phyloP scores from a whole-genome alignment of 805 yeast genomes.

The Myxozyma mucilagina region DNA sequence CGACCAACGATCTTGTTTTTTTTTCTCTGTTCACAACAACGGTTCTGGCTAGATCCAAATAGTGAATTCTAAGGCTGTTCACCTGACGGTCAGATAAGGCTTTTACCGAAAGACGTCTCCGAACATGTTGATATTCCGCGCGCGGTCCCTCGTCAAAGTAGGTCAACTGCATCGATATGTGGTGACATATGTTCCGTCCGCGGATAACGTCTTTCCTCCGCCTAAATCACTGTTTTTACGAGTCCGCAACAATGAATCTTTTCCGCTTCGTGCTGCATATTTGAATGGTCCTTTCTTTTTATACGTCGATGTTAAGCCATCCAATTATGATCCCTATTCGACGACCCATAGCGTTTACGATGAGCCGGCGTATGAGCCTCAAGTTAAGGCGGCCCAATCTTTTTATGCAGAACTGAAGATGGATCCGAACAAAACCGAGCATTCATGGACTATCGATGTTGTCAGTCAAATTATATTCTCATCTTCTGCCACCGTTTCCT shows the following conservation, averaged over 20 bases:
- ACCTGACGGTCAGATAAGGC: background rate
- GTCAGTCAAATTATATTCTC: conserved; percentile 77
- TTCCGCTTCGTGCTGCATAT: conserved; percentile 64
- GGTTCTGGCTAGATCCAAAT: background rate
- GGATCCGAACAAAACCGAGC: conserved; percentile 45
- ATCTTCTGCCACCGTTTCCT: conserved; percentile 65
- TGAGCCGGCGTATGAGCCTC: conserved; percentile 45
- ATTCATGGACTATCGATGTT: conserved; percentile 79
- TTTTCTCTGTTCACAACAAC: background rate
- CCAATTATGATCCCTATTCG: conserved; percentile 57
- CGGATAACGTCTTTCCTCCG: conserved; percentile 23
- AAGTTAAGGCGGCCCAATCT: conserved; percentile 69
- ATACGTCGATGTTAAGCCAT: conserved; percentile 77
- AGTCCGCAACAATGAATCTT: conserved; percentile 24
- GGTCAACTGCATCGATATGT: conserved; percentile 63
- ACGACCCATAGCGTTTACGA: conserved; percentile 42
- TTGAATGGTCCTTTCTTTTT: conserved; percentile 86
- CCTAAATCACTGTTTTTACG: conserved; percentile 19
- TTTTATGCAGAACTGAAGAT: conserved; percentile 58
- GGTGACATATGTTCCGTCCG: conserved; percentile 52
- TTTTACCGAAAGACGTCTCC: background rate
- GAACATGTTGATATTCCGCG: conserved; percentile 34
- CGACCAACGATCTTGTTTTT: background rate
- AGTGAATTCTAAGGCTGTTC: background rate
- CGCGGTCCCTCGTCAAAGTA: conserved; percentile 48